A percentile compares a stretch with the other conserved stretches of the same genome.
phyloP scores from a whole-genome alignment of 192 early-diverging fungal species.

The Phycomyces nitens region DNA sequence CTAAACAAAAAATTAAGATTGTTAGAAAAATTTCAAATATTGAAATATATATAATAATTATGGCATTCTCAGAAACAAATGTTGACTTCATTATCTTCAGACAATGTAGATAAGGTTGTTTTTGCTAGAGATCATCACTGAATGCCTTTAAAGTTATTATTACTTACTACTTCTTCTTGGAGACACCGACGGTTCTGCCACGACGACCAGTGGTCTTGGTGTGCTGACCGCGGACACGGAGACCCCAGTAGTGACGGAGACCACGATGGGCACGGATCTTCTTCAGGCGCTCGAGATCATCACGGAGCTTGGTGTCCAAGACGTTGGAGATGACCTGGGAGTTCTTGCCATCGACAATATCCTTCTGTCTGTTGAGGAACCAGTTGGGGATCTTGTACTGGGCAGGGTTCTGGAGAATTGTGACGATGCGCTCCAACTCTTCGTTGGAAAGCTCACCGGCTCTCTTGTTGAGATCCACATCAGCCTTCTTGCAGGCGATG shows the following conservation, averaged over 20 bases:
- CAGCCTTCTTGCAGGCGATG: conserved; percentile 99
- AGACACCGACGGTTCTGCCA: conserved; percentile 94
- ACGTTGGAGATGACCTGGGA: conserved; percentile 92
- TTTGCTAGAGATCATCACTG: conserved; percentile 33
- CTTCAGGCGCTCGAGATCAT: conserved; percentile 98
- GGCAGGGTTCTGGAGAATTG: conserved; percentile 98
- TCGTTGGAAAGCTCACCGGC: conserved; percentile 97
- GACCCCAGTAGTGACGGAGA: conserved; percentile 97
- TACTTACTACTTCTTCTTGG: conserved; percentile 87
- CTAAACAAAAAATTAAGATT: background rate
- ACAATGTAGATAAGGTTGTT: conserved; percentile 62
- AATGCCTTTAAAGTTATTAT: conserved; percentile 11
- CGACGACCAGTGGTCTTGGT: conserved; percentile 99
- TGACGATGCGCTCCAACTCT: conserved; percentile 97
- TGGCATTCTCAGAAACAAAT: conserved; percentile 1
- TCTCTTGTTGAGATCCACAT: conserved; percentile 95
- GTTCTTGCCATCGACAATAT: conserved; percentile 93
- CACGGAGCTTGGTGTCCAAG: conserved; percentile 95
- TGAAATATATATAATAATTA: background rate
- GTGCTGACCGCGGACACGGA: conserved; percentile 99
- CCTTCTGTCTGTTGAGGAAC: conserved; percentile 99
- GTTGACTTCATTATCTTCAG: conserved; percentile 29
- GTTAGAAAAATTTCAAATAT: background rate
- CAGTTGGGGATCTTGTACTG: conserved; percentile 99
- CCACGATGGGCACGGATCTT: conserved; percentile 99